Conservation (phyloP, 305 asterid genomes). For the Ilex paraguariensis region DNA sequence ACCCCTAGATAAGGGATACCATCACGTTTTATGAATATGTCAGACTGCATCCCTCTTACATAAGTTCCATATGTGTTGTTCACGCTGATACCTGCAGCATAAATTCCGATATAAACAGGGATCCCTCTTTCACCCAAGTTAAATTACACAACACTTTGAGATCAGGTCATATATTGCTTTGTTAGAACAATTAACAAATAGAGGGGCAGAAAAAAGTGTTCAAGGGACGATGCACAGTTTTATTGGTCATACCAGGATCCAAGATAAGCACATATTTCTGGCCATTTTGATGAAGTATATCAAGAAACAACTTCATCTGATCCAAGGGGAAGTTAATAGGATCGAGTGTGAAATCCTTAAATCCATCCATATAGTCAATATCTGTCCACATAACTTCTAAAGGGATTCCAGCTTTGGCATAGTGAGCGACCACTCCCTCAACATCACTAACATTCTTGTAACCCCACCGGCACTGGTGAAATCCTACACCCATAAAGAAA, state of each 20-base stretch:
- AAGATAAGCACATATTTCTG: slow-evolving; percentile 71
- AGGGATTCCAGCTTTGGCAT: slow-evolving; percentile 64
- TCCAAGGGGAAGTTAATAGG: slow-evolving; percentile 64
- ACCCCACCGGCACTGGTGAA: slow-evolving; percentile 84
- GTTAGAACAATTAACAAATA: not conserved
- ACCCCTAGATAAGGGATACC: slow-evolving; percentile 65
- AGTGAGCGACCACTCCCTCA: slow-evolving; percentile 61
- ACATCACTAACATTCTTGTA: slow-evolving; percentile 61
- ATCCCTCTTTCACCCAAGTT: no score
- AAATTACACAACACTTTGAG: not conserved
- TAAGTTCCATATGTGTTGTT: slow-evolving; percentile 60
- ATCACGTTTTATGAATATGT: slow-evolving; percentile 65
- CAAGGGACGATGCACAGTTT: no score
- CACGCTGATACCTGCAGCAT: slow-evolving; percentile 46
- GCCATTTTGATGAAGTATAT: slow-evolving; percentile 60
- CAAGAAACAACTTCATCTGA: slow-evolving; percentile 51
- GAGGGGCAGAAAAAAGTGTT: not conserved
- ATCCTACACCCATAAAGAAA: slow-evolving; percentile 35
- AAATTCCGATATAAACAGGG: not conserved
- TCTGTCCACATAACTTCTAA: slow-evolving; percentile 97
- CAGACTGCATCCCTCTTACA: slow-evolving; percentile 61
- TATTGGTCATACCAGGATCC: slow-evolving; percentile 66
- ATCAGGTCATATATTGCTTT: not conserved
- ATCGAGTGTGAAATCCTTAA: slow-evolving; percentile 86
- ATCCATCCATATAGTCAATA: slow-evolving; percentile 88